Base-by-base conservation (phyloP, 139 green algal species). In the Volvox reticuliferus region DNA sequence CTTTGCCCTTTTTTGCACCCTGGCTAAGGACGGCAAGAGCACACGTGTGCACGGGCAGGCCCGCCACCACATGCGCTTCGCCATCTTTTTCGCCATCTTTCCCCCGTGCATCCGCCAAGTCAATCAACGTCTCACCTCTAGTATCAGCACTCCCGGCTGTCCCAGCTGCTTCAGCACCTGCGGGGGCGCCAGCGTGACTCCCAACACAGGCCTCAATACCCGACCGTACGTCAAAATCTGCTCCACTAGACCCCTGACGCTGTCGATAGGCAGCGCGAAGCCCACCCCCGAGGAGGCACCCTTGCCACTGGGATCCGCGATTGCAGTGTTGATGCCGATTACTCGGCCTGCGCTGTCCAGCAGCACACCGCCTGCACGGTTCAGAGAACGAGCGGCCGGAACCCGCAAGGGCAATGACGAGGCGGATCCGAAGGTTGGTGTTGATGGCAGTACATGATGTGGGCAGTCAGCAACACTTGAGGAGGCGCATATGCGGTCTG, bases 191-290 rank as follows among this genome's bases (percentile, higher is more conserved):
- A 98, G 96, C 69, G 93, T 93, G 82, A 98, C 96, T 55, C 97
- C 97, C 65, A 98, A 92, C 18, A 97, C 93, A 0, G 97, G 97
- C 6, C 96, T 82, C 87, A 94, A 82, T 65, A 96, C 94, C 16
- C 91, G 82, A 22, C 93, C 93, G 63, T 93, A 96, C 73, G 87
- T 68, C 76, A 98, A 93, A 84, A 98, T 98, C 89, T 95, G 92
- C 18, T 91, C 76, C 73, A 95, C 93, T 30, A 93, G 89, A 0
- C 91, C 94, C 44, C 89, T 93, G 13, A 97, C 95, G 14, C 93
- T 89, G 82, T 98, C 96, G 44, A 97, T 94, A n/a, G 96, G 96
- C 80, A 99, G 96, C 22, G 96, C 97, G 95, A 99, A 99, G 26
- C 97, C 96, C 44, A 98, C 94, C 26, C 96, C 96, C 19, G 68